Base-by-base conservation (phyloP, 1,284 basidiomycete genomes). In the Limonomyces culmigenus region DNA sequence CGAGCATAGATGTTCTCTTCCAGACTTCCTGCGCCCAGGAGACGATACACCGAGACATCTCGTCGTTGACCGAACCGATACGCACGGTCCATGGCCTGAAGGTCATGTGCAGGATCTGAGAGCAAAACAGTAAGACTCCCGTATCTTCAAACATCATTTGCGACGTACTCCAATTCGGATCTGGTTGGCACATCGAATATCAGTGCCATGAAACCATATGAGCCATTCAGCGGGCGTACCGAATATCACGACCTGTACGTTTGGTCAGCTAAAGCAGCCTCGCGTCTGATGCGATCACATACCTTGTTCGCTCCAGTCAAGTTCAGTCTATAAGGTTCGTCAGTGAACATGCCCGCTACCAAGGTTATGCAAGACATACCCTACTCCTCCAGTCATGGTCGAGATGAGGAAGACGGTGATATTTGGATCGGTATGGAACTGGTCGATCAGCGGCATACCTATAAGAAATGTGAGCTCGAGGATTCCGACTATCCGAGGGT, bases 21-120 rank as follows among this genome's bases (percentile, higher is more conserved):
- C n/a, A n/a, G n/a, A n/a, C n/a, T n/a, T n/a, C n/a, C n/a, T n/a
- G n/a, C n/a, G n/a, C 25, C 25, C 10, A 93, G 64, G 10, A 95
- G 63, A 29, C 87, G 74, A 48, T 79, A 85, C 0, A 93, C 87
- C 1, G 70, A 65, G 5, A 95, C 89, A 43, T 91, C 79, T 20
- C 85, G 75, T 1, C 69, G 77, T 53, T 95, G 88, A 2, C 88
- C 89, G 42, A 88, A 84, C 2, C 87, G 71, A 49, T 86, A 92
- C 1, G 85, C 85, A 39, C 85, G 70, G 44, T 92, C 88, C 76
- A 85, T 85, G 2, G 83, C 84, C 51, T 89, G 85, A 13, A 88
- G 53, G 47, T 89, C 85, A 45, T 87, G 80, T 0, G 85, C 79
- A 4, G 85, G 85, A 55, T 88, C 80, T 85, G 39, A 0, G 17